Percentiles rank a stretch among this genome's conserved stretches.
Evolutionary conservation across 768 basidiomycete species (phyloP).

Genomic region (Strobilomyces confusus): DNA sequence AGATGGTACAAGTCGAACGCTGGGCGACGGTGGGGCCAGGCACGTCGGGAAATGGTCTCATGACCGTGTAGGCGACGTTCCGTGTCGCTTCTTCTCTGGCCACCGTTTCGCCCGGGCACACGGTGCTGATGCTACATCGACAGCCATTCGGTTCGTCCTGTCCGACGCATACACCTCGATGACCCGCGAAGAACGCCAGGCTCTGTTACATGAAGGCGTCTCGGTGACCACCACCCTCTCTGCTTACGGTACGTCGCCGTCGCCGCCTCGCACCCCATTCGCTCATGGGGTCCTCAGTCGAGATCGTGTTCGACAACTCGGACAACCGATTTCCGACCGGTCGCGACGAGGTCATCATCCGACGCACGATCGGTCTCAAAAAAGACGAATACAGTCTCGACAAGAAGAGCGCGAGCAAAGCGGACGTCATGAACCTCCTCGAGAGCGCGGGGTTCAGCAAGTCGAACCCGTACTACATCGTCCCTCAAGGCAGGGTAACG

Average conservation of each 20-base stretch:
- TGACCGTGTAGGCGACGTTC: not conserved
- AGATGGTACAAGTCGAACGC: not conserved
- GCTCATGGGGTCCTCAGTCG: constrained; percentile 40
- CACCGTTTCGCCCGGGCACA: not conserved
- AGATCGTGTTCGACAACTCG: constrained; percentile 94
- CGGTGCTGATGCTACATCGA: constrained; percentile 4
- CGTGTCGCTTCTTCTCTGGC: not conserved
- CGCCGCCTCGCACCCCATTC: not conserved
- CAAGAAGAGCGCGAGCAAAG: constrained; percentile 92
- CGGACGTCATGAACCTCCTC: constrained; percentile 95
- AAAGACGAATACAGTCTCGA: constrained; percentile 99
- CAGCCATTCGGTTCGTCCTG: constrained; percentile 95
- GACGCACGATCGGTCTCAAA: constrained; percentile 94
- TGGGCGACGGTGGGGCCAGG: not conserved
- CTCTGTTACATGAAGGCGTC: constrained; percentile 92
- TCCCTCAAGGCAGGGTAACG: constrained; percentile 93
- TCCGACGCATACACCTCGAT: constrained; percentile 97
- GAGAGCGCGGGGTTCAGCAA: constrained; percentile 97
- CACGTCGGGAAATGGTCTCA: not conserved
- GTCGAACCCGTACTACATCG: constrained; percentile 99
- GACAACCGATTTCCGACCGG: constrained; percentile 94
- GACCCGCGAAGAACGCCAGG: constrained; percentile 87
- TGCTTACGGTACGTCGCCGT: constrained; percentile 64
- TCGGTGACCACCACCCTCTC: constrained; percentile 85
- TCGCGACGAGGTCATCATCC: constrained; percentile 79